A percentile compares a stretch with the other conserved stretches of the same genome.
These are phyloP conservation scores for Thalassiosira tumida DNA, from an alignment of 352 stramenopile genomes.

Conservation along the genomic window DNA sequence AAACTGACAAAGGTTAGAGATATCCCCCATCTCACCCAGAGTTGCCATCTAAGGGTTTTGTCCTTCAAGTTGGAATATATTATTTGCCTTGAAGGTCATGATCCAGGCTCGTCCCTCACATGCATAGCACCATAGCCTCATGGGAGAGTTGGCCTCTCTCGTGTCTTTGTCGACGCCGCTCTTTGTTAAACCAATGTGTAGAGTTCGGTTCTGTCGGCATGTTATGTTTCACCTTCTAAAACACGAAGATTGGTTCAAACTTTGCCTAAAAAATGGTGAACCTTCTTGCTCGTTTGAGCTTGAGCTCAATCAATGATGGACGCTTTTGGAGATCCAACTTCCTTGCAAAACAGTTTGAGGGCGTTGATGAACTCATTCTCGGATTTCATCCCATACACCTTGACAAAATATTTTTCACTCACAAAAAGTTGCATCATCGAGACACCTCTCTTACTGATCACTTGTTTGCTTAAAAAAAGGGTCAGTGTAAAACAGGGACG, in stretches of 20 bases:
- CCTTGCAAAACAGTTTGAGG: constrained; percentile 74
- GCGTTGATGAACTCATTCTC: constrained; percentile 51
- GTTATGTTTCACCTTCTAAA: constrained; percentile 61
- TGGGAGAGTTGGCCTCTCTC: constrained; percentile 15
- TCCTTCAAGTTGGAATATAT: constrained; percentile 62
- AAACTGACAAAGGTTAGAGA: constrained; percentile 64
- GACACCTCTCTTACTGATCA: constrained; percentile 67
- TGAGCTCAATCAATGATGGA: constrained; percentile 59
- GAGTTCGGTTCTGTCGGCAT: constrained; percentile 62
- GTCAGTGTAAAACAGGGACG: constrained; percentile 76
- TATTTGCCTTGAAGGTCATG: constrained; percentile 55
- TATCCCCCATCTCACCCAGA: constrained; percentile 50
- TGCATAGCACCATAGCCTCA: constrained; percentile 56
- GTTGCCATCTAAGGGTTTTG: constrained; percentile 37
- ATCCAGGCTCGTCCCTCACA: constrained; percentile 57
- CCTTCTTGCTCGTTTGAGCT: constrained; percentile 46
- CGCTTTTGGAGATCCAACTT: constrained; percentile 69
- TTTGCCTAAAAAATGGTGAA: constrained; percentile 50
- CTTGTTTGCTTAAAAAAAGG: constrained; percentile 59
- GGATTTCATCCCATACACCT: constrained; percentile 61
- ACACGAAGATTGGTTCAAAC: constrained; percentile 61
- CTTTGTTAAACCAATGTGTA: constrained; percentile 71
- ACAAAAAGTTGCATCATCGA: constrained; percentile 76
- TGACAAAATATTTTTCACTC: constrained; percentile 71
- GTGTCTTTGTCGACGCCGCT: constrained; percentile 61